Conservation (phyloP, 306 rosid species). For the Benincasa hispida region DNA sequence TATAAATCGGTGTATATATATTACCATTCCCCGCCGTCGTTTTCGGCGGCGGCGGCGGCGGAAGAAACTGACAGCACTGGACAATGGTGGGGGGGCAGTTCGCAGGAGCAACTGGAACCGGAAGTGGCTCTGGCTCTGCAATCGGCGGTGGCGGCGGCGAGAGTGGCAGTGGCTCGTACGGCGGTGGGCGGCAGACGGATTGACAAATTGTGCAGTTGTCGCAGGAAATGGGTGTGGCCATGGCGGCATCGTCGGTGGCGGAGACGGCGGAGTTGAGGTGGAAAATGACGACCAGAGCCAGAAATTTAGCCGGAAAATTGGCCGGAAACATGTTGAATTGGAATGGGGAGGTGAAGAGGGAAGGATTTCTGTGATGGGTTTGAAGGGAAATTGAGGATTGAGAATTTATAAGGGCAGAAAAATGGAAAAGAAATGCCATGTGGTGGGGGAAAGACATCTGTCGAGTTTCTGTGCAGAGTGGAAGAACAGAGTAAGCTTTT, state of each 20-base stretch:
- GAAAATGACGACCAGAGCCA: not conserved
- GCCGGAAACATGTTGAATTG: not conserved
- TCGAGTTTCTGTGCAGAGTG: not conserved
- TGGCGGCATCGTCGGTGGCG: not conserved
- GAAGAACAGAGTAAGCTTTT: not conserved
- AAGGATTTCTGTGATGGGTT: not conserved
- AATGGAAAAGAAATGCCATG: not conserved
- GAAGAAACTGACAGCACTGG: constrained; percentile 3
- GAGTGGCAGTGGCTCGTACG: not conserved
- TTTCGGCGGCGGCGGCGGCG: not conserved
- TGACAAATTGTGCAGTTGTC: not conserved
- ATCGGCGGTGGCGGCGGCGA: not conserved
- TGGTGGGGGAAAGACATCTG: not conserved
- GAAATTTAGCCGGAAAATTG: not conserved
- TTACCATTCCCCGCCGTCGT: not conserved
- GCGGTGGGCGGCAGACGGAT: not conserved
- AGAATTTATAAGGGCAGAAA: not conserved
- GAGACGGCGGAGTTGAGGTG: not conserved
- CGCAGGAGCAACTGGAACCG: not conserved
- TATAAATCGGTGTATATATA: not conserved
- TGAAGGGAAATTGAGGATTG: not conserved
- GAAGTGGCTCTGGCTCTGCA: not conserved
- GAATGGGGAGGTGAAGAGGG: not conserved
- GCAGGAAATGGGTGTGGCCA: not conserved
- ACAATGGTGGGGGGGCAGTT: not conserved